A percentile compares a stretch with the other conserved stretches of the same genome.
phyloP scores from a whole-genome alignment of 2,329 filamentous ascomycete genomes.

The Aspergillus ochraceoroseus region DNA sequence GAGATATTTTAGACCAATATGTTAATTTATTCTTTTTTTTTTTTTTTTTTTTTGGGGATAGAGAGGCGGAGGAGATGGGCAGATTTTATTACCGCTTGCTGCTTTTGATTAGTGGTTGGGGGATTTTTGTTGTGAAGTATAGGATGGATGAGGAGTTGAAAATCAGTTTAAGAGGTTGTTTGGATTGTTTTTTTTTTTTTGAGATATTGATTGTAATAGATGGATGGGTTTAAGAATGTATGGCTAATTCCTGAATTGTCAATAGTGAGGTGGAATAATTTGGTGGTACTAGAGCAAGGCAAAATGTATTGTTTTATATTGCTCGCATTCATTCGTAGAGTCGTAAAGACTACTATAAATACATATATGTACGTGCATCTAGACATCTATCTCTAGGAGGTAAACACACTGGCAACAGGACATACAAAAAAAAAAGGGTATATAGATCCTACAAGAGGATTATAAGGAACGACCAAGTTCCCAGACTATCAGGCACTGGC shows the following conservation, averaged over 20 bases:
- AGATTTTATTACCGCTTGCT: slow-evolving; percentile 5
- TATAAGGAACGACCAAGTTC: neutral
- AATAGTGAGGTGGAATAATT: too few relatives aligned
- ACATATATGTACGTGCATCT: slow-evolving; percentile 1
- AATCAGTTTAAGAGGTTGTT: too few relatives aligned
- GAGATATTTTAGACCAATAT: too few relatives aligned
- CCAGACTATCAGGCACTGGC: slow-evolving; percentile 19
- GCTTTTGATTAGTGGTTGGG: neutral
- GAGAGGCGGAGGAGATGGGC: slow-evolving; percentile 12
- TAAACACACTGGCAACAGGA: neutral
- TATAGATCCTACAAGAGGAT: neutral
- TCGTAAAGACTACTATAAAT: neutral
- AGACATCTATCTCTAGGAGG: neutral
- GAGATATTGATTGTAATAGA: too few relatives aligned
- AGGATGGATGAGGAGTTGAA: too few relatives aligned
- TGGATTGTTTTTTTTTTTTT: too few relatives aligned
- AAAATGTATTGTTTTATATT: neutral
- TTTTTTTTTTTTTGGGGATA: slow-evolving; percentile 8
- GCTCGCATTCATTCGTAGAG: too few relatives aligned
- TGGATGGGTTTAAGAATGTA: too few relatives aligned
- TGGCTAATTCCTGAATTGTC: too few relatives aligned
- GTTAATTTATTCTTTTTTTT: slow-evolving; percentile 6
- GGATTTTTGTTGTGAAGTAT: too few relatives aligned
- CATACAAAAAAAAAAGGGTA: slow-evolving; percentile 1
- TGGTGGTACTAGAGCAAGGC: too few relatives aligned